Base-by-base conservation (phyloP, 495 filamentous ascomycete species). In the Aspergillus avenaceus region DNA sequence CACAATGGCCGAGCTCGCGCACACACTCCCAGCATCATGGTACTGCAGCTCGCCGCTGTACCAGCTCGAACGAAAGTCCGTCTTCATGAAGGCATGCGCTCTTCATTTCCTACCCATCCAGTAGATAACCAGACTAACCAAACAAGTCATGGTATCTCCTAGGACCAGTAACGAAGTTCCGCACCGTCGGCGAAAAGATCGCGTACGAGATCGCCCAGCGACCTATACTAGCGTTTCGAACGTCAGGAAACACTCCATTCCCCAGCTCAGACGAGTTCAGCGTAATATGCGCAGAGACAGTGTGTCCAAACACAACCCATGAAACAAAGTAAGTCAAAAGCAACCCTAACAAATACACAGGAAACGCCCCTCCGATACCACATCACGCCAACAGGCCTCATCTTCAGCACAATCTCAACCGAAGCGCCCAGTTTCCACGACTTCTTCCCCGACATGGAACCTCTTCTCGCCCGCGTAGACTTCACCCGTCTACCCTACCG, bases 71-170 rank as follows among this genome's bases (percentile, higher is more conserved):
- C 68, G 75, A 21, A 60, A 73, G 31, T 77, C 78, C 9, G 75
- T 83, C 11, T 82, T 83, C 58, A 29, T 75, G 16, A 82, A 79
- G 56, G 76, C 68, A 56, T 46, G 51, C 29, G 22, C 12, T 26
- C 0, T 8, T 32, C 11, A 24, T 31, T 3, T 44, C n/a, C n/a
- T n/a, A n/a, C n/a, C n/a, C n/a, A n/a, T n/a, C n/a, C n/a, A 18
- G 14, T 4, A 8, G 13, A 32, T 4, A 2, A 18, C 8, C 23
- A 16, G 12, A 22, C 43, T 64, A 53, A 63, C 12, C 46, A 9
- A 31, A 26, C 18, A 34, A 83, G 78, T 73, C 80, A 24, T 84
- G 80, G 80, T 81, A 84, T 61, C 66, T 83, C 25, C 70, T 84
- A n/a, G 80, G 80, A n/a, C 80, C 80, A 0, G 66, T 82, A 14